Evolutionary conservation across 2,329 filamentous ascomycete genomes (phyloP), one percentile per base, ranked within the genome.

Genomic region (Colletotrichum sublineola): DNA sequence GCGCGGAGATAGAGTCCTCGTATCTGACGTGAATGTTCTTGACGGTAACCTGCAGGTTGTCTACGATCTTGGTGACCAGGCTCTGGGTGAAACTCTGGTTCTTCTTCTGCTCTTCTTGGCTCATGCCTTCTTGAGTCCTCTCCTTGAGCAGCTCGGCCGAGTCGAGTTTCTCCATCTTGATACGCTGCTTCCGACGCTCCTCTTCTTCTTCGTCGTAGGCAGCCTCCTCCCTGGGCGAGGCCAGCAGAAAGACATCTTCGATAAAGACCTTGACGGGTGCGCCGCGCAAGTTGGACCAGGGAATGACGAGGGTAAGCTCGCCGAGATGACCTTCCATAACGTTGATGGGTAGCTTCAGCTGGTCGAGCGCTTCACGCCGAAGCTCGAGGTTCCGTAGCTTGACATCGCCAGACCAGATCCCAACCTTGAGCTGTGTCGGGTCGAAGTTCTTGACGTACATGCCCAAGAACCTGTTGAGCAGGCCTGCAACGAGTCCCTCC

Each of bases 391-490:
- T 92, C 73, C 92, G 92, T 57, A 99, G 88, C 84, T 97, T 97
- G 79, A 99, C 96, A 85, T 99, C 96, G 78, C 97, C 96, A 31
- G 94, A 97, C 96, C 96, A 99, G 79, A 99, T 99, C 75, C 97
- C 96, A 75, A 99, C 95, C 81, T 99, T 99, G 76, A 99, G 89
- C 86, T 99, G 96, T 79, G 94, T 93, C 67, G 96, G 94, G 83
- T 99, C 96, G 82, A 99, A 99, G 84, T 99, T 98, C 89, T 97
- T 95, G 83, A 99, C 96, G 83, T 99, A 99, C 93, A 98, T 97
- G 88, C 96, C 97, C 90, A 99, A 86, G 85, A 99, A 98, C 86
- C 97, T 93, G 87, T 99, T 99, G 78, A 99, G 92, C 87, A 99
- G 88, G 84, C 96, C 97, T 78, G 96, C 95, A 75, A 98, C 96